These are phyloP conservation scores for Smallanthus sonchifolius DNA, from an alignment of 129 eudicot species.

Conservation along the genomic window DNA sequence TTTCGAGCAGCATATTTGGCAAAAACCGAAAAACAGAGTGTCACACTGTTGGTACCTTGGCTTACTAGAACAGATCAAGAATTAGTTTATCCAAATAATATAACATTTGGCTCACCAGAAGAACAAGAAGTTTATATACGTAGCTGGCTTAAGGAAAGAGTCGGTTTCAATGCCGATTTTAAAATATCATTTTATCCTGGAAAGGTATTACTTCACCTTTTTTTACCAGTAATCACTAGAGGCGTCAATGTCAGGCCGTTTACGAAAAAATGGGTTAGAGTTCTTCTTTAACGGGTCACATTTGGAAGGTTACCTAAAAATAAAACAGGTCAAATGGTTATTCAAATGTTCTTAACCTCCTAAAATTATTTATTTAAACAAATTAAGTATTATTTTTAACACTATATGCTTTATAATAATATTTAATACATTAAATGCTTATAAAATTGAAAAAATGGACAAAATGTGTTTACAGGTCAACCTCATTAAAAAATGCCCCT, in stretches of 20 bases:
- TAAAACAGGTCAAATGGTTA: background rate
- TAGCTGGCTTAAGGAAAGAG: constrained; percentile 91
- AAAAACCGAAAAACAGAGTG: constrained; percentile 73
- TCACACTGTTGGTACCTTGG: constrained; percentile 94
- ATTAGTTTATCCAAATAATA: constrained; percentile 80
- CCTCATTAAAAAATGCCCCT: background rate
- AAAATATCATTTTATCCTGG: constrained; percentile 97
- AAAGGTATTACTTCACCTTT: constrained; percentile 46
- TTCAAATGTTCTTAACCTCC: background rate
- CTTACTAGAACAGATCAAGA: constrained; percentile 90
- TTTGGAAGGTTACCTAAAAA: background rate
- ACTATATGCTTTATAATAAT: background rate
- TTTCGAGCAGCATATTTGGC: constrained; percentile 97
- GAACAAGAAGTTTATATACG: constrained; percentile 92
- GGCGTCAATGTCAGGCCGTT: background rate
- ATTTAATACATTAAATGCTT: background rate
- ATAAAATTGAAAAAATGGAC: background rate
- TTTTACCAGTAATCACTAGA: background rate
- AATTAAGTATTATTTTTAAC: background rate
- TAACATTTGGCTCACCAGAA: constrained; percentile 82
- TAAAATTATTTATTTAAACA: background rate
- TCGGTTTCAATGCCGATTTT: constrained; percentile 84
- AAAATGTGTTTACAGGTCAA: background rate
- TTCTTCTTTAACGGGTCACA: background rate
- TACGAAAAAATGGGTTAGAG: background rate